These are phyloP conservation scores for Rosellinia necatrix DNA, from an alignment of 2,329 filamentous ascomycete genomes.

Conservation along the genomic window DNA sequence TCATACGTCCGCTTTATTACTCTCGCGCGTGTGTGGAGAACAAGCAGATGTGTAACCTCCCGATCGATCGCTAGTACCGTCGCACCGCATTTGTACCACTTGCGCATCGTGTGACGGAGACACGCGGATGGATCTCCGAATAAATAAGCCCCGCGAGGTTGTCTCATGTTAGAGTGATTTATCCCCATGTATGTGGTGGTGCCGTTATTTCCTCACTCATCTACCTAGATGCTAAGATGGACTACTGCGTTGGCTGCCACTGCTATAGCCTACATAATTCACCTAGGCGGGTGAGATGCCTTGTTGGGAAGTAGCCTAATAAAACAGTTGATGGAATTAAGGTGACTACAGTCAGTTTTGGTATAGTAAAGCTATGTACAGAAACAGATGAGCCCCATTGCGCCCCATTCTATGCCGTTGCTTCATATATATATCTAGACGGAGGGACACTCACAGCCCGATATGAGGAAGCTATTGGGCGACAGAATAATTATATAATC, in stretches of 20 bases:
- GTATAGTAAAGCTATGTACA: constrained; percentile 25
- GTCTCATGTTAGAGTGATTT: too few relatives aligned
- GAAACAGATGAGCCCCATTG: constrained; percentile 11
- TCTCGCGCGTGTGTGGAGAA: too few relatives aligned
- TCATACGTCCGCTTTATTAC: too few relatives aligned
- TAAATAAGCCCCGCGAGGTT: not conserved
- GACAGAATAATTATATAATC: not conserved
- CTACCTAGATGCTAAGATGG: too few relatives aligned
- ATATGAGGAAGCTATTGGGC: not conserved
- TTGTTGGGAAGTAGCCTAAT: not conserved
- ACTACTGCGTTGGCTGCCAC: too few relatives aligned
- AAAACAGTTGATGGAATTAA: constrained; percentile 20
- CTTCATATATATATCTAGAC: constrained; percentile 24
- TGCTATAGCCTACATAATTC: too few relatives aligned
- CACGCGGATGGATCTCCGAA: not conserved
- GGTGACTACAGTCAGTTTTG: constrained; percentile 22
- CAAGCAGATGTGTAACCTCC: not conserved
- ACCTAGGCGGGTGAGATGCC: too few relatives aligned
- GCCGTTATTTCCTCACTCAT: too few relatives aligned
- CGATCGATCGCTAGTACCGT: not conserved
- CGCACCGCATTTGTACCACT: not conserved
- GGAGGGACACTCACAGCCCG: constrained; percentile 1
- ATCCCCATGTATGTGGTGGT: too few relatives aligned
- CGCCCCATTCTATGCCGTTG: constrained; percentile 22
- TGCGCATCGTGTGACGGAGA: constrained; percentile 1